Base-by-base conservation (phyloP, 805 yeast genomes). In the Cyberlindnera sargentensis region DNA sequence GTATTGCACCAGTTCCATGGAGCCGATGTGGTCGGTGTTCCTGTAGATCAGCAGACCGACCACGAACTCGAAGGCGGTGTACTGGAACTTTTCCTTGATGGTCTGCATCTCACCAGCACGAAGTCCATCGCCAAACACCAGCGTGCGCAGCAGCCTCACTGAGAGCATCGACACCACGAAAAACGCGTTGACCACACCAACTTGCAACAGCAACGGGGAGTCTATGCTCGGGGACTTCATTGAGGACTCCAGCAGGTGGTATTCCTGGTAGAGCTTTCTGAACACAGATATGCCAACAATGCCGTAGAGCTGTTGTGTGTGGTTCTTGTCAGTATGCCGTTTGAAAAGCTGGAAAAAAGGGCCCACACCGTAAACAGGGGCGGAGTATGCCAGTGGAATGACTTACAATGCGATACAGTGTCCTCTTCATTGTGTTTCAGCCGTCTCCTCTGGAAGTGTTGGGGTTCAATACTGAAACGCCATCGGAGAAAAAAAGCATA, bases 21-120 rank as follows among this genome's bases (percentile, higher is more conserved):
- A 4, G 1, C 27, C 11, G 10, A 48, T 35, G 1, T 35, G 20
- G 8, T 42, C 45, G 3, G 26, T 15, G 39, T 46, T 50, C 38
- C 40, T 47, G 24, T 44, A 28, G 3, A 50, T 44, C 24, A 43
- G 40, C n/a, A 50, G 36, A 7, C 54, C 54, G 40, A 51, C 46
- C 1, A 50, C 31, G 34, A 50, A 48, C 38, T 50, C 54, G 31
- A 50, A 50, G 26, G 48, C 34, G 3, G 49, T 44, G 39, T 50
- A 48, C 34, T 47, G 33, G 46, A 46, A 48, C 36, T 44, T 46
- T 32, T 50, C 51, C 31, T 37, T 44, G 40, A 50, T 43, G 11
- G 34, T 34, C 15, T 34, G 8, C 26, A 44, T 30, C 37, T 50
- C 48, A 10, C 37, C 25, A 2, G 30, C 41, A 3, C 36, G 39